These are phyloP conservation scores for Boletus pseudo-olivaceus DNA, from an alignment of 768 basidiomycete genomes.

Conservation along the genomic window DNA sequence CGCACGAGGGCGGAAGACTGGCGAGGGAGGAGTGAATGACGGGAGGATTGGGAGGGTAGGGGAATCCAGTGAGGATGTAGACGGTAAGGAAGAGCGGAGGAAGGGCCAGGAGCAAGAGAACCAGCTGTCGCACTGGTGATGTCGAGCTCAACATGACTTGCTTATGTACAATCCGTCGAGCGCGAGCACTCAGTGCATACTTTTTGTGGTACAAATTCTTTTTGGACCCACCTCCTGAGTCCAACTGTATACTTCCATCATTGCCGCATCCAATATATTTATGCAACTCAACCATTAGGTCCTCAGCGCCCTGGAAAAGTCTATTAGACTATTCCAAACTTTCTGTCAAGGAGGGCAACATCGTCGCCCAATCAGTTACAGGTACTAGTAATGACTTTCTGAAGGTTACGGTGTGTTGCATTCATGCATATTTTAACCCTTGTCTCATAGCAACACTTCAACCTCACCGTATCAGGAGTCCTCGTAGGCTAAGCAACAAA, in stretches of 20 bases:
- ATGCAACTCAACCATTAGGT: not conserved
- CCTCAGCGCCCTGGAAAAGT: not conserved
- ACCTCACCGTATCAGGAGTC: not conserved
- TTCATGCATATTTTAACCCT: not conserved
- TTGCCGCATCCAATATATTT: not conserved
- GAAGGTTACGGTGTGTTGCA: not conserved
- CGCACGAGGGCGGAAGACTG: conserved; percentile 49
- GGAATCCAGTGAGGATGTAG: conserved; percentile 66
- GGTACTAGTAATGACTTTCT: not conserved
- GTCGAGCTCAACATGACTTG: conserved; percentile 9
- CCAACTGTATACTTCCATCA: no score
- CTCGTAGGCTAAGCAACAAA: not conserved
- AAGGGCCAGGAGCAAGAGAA: conserved; percentile 49
- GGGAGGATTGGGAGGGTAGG: conserved; percentile 50
- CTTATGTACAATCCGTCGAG: not conserved
- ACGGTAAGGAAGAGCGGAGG: conserved; percentile 57
- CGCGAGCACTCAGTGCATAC: no score
- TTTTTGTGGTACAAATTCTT: not conserved
- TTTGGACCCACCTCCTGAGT: not conserved
- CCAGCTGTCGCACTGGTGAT: conserved; percentile 17
- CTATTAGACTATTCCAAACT: not conserved
- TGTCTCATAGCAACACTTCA: not conserved
- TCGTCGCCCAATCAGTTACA: no score
- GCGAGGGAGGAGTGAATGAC: conserved; percentile 57
- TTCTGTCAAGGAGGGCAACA: not conserved